Evolutionary conservation across 1,139 yeast genomes (phyloP).

Genomic region (Saccharomyces hybrid): DNA sequence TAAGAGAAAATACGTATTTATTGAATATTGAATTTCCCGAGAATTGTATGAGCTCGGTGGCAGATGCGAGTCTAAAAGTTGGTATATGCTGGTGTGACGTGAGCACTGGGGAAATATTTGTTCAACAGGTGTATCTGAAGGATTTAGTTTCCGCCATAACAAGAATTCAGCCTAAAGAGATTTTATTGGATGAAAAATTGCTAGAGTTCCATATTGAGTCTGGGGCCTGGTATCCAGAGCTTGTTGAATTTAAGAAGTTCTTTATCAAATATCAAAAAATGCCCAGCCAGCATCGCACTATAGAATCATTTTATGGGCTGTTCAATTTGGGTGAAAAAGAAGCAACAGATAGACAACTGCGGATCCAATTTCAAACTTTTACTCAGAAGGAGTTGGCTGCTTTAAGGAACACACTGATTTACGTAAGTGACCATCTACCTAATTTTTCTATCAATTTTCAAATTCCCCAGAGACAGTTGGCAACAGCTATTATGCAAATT

Average conservation of each 20-base stretch:
- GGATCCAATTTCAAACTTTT: conserved; percentile 27
- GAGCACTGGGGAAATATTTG: conserved; percentile 69
- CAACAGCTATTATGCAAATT: conserved; percentile 56
- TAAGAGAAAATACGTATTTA: conserved; percentile 61
- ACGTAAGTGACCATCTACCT: conserved; percentile 52
- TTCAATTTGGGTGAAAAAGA: conserved; percentile 21
- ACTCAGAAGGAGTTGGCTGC: conserved; percentile 45
- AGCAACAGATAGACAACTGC: conserved; percentile 20
- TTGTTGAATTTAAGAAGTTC: conserved; percentile 54
- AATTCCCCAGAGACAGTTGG: conserved; percentile 44
- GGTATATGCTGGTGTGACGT: conserved; percentile 89
- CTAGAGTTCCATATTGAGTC: conserved; percentile 32
- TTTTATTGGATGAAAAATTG: conserved; percentile 32
- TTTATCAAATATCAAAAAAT: conserved; percentile 48
- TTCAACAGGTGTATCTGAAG: conserved; percentile 36
- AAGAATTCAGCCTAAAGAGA: conserved; percentile 34
- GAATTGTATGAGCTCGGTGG: conserved; percentile 36
- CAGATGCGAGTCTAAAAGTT: conserved; percentile 44
- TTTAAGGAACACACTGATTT: conserved; percentile 48
- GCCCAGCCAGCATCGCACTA: conserved; percentile 32
- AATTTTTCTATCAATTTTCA: conserved; percentile 42
- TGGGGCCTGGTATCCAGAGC: conserved; percentile 51
- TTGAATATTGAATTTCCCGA: conserved; percentile 57
- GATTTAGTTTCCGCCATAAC: conserved; percentile 33
- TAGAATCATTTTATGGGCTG: conserved; percentile 30